Conservation (phyloP, 306 rosid species). For the Astragalus glycyphyllos region DNA sequence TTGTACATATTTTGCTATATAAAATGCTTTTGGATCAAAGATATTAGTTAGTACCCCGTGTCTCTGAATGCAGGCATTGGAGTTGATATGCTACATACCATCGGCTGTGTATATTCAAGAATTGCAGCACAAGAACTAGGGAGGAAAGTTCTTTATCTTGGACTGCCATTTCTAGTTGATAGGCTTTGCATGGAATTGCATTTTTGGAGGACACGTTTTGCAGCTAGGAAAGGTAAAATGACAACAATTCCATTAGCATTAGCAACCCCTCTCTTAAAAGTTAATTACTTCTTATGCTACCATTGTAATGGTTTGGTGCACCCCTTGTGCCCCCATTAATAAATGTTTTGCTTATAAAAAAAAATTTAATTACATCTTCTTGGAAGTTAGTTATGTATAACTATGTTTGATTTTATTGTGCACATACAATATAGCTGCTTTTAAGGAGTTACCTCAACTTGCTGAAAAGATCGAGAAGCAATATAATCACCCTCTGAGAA, state of each 20-base stretch:
- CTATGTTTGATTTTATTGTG: conserved; percentile 38
- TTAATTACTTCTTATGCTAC: not conserved
- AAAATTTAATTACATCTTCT: not conserved
- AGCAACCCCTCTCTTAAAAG: not conserved
- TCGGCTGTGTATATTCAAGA: conserved; percentile 82
- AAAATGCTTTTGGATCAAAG: conserved; percentile 8
- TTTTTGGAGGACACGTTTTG: conserved; percentile 86
- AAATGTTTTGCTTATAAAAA: too few species aligned
- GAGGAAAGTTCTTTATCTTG: conserved; percentile 81
- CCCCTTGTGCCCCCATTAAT: too few species aligned
- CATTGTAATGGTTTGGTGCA: too few species aligned
- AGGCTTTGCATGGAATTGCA: conserved; percentile 93
- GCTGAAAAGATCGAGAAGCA: conserved; percentile 76
- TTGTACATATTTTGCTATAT: not conserved
- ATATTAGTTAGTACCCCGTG: conserved; percentile 10
- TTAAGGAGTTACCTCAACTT: conserved; percentile 66
- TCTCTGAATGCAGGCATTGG: conserved; percentile 70
- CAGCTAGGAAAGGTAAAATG: conserved; percentile 86
- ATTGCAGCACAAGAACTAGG: conserved; percentile 98
- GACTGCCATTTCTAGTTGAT: conserved; percentile 89
- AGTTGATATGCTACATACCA: conserved; percentile 71
- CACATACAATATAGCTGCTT: conserved; percentile 68
- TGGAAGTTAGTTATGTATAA: conserved; percentile 7
- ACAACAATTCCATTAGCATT: not conserved
- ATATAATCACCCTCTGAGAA: conserved; percentile 44